Evolutionary conservation across 2,329 filamentous ascomycete genomes (phyloP).

Genomic region (Apiospora sp.): DNA sequence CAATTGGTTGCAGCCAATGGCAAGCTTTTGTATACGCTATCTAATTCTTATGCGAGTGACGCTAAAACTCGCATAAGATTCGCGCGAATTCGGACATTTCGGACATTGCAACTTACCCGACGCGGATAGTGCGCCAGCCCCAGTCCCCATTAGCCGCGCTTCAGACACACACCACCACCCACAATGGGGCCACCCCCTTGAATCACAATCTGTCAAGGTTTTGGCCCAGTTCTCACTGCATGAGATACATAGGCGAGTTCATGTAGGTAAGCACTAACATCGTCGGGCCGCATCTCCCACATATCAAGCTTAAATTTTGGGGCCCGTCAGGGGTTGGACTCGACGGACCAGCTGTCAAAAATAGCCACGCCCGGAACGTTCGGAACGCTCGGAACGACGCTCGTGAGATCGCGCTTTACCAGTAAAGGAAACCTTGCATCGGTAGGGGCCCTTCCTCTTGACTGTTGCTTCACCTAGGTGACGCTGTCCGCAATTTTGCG

Average conservation of each 20-base stretch:
- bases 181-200: neutral
- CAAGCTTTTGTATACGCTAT: neutral
- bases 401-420: neutral
- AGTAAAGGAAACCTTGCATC: neutral
- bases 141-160: neutral
- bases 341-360: neutral
- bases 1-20: neutral
- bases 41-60: neutral
- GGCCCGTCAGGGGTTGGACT: no score
- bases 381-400: neutral
- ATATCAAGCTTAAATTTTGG: neutral
- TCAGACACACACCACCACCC: neutral
- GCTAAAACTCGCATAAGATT: conserved; percentile 7
- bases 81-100: conserved; percentile 7
- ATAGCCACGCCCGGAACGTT: neutral
- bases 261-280: neutral
- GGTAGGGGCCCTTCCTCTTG: neutral
- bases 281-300: neutral
- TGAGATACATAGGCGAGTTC: no score
- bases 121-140: neutral
- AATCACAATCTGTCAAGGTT: neutral
- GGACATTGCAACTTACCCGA: neutral
- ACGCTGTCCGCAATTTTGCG: no score
- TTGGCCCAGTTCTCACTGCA: neutral
- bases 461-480: neutral